These are phyloP conservation scores for Debaryomyces maramus DNA, from an alignment of 805 yeast species.

Conservation along the genomic window DNA sequence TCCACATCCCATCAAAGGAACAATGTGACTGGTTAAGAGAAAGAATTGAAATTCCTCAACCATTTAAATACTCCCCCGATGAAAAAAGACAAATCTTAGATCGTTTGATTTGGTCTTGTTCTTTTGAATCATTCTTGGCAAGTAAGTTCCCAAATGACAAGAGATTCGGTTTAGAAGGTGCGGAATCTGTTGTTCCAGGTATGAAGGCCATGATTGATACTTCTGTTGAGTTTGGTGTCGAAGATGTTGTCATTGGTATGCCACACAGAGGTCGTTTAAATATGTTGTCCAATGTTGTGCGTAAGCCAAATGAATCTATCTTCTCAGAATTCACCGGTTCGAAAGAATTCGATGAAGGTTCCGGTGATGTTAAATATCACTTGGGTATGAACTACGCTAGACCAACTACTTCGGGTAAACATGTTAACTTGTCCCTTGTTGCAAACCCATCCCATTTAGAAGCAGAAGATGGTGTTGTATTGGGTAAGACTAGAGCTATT, in stretches of 20 bases:
- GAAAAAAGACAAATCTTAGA: constrained; percentile 96
- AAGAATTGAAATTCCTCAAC: constrained; percentile 88
- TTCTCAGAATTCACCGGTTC: constrained; percentile 95
- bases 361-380: constrained; percentile 99
- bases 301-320: constrained; percentile 97
- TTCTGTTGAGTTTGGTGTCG: constrained; percentile 88
- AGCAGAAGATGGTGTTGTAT: constrained; percentile 98
- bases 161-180: constrained; percentile 98
- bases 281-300: constrained; percentile 95
- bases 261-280: constrained; percentile 99
- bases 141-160: constrained; percentile 97
- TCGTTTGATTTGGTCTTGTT: constrained; percentile 93
- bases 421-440: constrained; percentile 90
- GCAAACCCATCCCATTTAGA: constrained; percentile 99
- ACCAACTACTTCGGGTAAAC: constrained; percentile 98
- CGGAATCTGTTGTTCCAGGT: constrained; percentile 95
- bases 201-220: constrained; percentile 93
- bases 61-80: constrained; percentile 79
- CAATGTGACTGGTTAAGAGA: constrained; percentile 99
- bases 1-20: constrained; percentile 92
- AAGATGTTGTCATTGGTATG: constrained; percentile 97
- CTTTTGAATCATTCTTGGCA: constrained; percentile 88
- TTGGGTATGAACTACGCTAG: constrained; percentile 98
- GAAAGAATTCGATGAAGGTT: constrained; percentile 87
- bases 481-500: constrained; percentile 96